phyloP scores from a whole-genome alignment of 2,329 filamentous ascomycete genomes.

The Penicillium hesseltinei region DNA sequence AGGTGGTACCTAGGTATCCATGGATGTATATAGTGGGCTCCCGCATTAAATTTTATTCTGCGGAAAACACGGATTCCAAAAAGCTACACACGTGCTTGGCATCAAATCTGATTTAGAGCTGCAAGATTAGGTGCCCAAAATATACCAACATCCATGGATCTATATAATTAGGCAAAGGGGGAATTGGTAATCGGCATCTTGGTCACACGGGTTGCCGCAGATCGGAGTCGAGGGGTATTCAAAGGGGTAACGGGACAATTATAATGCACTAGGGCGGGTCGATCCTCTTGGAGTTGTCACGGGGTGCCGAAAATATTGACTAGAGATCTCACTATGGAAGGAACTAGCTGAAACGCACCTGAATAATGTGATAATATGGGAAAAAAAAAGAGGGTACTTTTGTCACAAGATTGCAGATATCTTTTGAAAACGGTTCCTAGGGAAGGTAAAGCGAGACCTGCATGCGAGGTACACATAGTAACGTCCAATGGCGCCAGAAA shows the following conservation, averaged over 20 bases:
- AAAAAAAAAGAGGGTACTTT: neutral
- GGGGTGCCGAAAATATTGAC: constrained; percentile 10
- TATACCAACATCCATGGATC: neutral
- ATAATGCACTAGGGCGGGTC: neutral
- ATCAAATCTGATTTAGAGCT: neutral
- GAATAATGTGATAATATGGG: neutral
- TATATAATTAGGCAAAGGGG: neutral
- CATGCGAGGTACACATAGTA: constrained; percentile 8
- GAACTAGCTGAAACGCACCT: neutral
- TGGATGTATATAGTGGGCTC: neutral
- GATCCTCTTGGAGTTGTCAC: neutral
- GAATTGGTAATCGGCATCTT: neutral
- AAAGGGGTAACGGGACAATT: neutral
- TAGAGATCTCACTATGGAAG: neutral
- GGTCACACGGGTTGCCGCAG: constrained; percentile 11
- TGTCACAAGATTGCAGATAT: neutral
- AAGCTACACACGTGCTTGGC: neutral
- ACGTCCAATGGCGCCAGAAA: constrained; percentile 16
- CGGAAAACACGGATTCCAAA: neutral
- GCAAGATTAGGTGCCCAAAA: neutral
- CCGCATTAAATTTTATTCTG: neutral
- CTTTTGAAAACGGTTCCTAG: neutral
- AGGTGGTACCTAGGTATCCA: neutral
- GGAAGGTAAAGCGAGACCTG: constrained; percentile 24
- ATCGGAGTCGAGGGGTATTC: constrained; percentile 1